phyloP scores from a whole-genome alignment of 1,284 basidiomycete genomes.

The Cryptococcus jaspeensis region DNA sequence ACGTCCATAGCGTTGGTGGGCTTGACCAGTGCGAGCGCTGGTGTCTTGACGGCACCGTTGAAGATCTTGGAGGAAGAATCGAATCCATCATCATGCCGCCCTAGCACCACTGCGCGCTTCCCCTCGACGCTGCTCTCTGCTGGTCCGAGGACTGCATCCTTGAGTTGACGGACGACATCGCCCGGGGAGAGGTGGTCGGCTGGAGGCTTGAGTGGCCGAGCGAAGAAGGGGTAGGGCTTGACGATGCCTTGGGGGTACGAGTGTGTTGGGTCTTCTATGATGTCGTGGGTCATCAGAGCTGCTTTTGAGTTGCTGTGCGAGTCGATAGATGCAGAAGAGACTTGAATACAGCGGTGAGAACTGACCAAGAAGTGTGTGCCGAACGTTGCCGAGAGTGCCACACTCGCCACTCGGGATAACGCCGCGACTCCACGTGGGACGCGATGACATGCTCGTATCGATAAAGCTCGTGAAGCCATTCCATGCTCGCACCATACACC shows the following conservation, averaged over 20 bases:
- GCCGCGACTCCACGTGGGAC: too few species aligned
- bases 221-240: constrained; percentile 22
- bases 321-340: background rate
- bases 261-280: too few species aligned
- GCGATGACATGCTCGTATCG: too few species aligned
- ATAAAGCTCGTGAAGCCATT: too few species aligned
- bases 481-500: too few species aligned
- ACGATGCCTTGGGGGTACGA: constrained; percentile 1
- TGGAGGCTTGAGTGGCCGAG: background rate
- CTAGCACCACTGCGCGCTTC: constrained; percentile 17
- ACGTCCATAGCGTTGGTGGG: constrained; percentile 72
- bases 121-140: background rate
- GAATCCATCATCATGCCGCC: constrained; percentile 55
- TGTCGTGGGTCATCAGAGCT: background rate
- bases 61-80: constrained; percentile 64
- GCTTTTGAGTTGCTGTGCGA: background rate
- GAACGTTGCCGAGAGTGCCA: background rate
- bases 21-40: constrained; percentile 62
- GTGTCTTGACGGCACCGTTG: constrained; percentile 69
- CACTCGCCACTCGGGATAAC: background rate
- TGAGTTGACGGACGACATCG: constrained; percentile 9
- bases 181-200: background rate
- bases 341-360: background rate
- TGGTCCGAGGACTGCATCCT: constrained; percentile 6
- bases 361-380: too few species aligned